A percentile compares a stretch with the other conserved stretches of the same genome.
Conservation (phyloP, 2,329 filamentous ascomycete genomes). For the Aspergillus sp. region DNA sequence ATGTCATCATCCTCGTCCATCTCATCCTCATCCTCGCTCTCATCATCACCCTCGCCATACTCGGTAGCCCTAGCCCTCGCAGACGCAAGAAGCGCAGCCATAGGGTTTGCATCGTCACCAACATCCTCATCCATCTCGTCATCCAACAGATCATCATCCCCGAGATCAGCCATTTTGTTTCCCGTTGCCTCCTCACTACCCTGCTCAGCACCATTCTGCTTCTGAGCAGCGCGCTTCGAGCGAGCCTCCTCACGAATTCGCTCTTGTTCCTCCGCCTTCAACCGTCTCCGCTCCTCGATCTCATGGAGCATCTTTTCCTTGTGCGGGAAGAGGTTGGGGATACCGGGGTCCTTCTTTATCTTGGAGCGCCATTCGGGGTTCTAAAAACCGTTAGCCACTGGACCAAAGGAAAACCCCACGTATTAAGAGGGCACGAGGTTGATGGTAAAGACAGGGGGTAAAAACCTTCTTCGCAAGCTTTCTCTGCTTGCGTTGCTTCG, state of each 20-base stretch:
- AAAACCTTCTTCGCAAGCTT: slow-evolving; percentile 80
- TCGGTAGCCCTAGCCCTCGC: slow-evolving; percentile 46
- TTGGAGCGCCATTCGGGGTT: slow-evolving; percentile 96
- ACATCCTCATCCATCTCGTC: slow-evolving; percentile 45
- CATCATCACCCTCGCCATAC: slow-evolving; percentile 36
- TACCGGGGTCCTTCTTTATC: slow-evolving; percentile 96
- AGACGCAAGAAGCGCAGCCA: slow-evolving; percentile 46
- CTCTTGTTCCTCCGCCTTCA: slow-evolving; percentile 76
- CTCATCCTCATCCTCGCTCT: slow-evolving; percentile 51
- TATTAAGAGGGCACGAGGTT: background rate
- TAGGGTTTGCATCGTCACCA: slow-evolving; percentile 50
- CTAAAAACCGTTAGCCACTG: slow-evolving; percentile 35
- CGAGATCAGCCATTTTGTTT: slow-evolving; percentile 48
- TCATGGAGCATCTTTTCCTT: slow-evolving; percentile 94
- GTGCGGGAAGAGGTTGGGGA: slow-evolving; percentile 95
- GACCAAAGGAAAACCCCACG: background rate
- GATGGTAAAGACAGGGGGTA: background rate
- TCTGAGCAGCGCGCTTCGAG: slow-evolving; percentile 41
- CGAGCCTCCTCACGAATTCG: slow-evolving; percentile 67
- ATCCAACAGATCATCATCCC: slow-evolving; percentile 44
- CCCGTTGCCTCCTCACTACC: slow-evolving; percentile 28
- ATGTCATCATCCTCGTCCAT: slow-evolving; percentile 56
- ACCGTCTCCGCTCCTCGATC: slow-evolving; percentile 82
- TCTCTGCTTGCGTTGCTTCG: slow-evolving; percentile 86
- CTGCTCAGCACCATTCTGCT: slow-evolving; percentile 32